phyloP scores from a whole-genome alignment of 2,329 filamentous ascomycete species.

The Berkeleyomyces rouxiae region DNA sequence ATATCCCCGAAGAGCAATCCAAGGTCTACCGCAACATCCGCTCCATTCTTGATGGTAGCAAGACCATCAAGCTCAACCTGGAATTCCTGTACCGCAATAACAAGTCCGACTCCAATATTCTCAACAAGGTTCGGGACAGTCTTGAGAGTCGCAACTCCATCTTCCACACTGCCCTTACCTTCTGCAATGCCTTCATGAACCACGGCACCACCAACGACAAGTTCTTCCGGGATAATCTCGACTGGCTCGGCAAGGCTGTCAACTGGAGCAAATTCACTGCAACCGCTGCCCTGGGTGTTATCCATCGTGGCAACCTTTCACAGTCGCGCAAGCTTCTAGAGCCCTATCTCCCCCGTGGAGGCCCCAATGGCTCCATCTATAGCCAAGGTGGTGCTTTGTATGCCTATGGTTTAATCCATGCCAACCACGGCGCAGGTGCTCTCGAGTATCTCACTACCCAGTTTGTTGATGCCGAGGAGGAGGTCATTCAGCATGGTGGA shows the following conservation, averaged over 20 bases:
- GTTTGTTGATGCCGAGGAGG: constrained; percentile 62
- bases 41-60: constrained; percentile 66
- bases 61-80: constrained; percentile 84
- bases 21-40: constrained; percentile 47
- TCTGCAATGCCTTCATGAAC: constrained; percentile 98
- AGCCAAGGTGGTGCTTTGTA: constrained; percentile 94
- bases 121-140: constrained; percentile 94
- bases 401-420: constrained; percentile 88
- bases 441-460: constrained; percentile 61
- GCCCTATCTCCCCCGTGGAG: constrained; percentile 71
- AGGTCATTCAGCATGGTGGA: constrained; percentile 93
- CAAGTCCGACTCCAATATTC: constrained; percentile 74
- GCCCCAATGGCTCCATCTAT: constrained; percentile 73
- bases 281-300: constrained; percentile 87
- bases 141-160: constrained; percentile 93
- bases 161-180: constrained; percentile 92
- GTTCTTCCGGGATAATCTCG: constrained; percentile 94
- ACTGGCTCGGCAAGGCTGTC: constrained; percentile 95
- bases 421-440: constrained; percentile 89
- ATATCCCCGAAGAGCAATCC: constrained; percentile 34
- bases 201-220: constrained; percentile 95
- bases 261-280: constrained; percentile 99
- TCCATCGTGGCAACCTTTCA: constrained; percentile 85
- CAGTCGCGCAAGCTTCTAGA: constrained; percentile 88
- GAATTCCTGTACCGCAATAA: constrained; percentile 96